Conservation (phyloP, 768 basidiomycete species). For the Gloeostereum incarnatum region DNA sequence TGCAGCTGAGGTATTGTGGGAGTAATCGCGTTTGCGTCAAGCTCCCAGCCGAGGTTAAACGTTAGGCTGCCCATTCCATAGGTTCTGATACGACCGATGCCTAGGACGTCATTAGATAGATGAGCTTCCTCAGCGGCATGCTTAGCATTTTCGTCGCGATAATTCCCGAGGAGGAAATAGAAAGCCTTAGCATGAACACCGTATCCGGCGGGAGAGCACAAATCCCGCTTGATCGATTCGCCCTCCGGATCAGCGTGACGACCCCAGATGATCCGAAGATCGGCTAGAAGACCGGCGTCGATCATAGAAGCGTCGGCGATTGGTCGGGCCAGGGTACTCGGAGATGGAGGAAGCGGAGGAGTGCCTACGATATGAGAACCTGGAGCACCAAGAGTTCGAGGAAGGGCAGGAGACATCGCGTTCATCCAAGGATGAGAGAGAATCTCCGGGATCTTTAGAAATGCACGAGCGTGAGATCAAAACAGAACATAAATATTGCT, state of each 20-base stretch:
- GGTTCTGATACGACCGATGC: too few species aligned
- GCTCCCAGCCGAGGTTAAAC: slow-evolving; percentile 30
- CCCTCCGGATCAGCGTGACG: slow-evolving; percentile 50
- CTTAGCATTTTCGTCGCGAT: slow-evolving; percentile 49
- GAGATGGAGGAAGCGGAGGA: slow-evolving; percentile 49
- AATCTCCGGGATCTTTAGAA: slow-evolving; percentile 79
- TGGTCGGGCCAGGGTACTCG: slow-evolving; percentile 60
- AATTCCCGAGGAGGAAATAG: slow-evolving; percentile 74
- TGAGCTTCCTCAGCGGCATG: slow-evolving; percentile 38
- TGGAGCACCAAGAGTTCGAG: slow-evolving; percentile 13
- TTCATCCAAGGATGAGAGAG: slow-evolving; percentile 78
- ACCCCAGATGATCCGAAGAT: slow-evolving; percentile 79
- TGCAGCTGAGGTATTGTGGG: too few species aligned
- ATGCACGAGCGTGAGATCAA: slow-evolving; percentile 1
- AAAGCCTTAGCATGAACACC: slow-evolving; percentile 81
- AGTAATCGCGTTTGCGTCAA: slow-evolving; percentile 13
- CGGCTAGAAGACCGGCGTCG: slow-evolving; percentile 69
- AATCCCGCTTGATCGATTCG: slow-evolving; percentile 49
- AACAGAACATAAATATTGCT: slow-evolving; percentile 4
- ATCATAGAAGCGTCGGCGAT: slow-evolving; percentile 61
- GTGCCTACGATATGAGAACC: slow-evolving; percentile 9
- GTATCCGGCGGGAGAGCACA: slow-evolving; percentile 59
- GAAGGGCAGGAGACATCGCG: slow-evolving; percentile 25
- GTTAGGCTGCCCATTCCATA: slow-evolving; percentile 17
- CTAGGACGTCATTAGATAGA: too few species aligned